Percentiles rank a stretch among this genome's conserved stretches.
Evolutionary conservation across 192 early-diverging fungal species (phyloP).

Genomic region (Coemansia sp.): DNA sequence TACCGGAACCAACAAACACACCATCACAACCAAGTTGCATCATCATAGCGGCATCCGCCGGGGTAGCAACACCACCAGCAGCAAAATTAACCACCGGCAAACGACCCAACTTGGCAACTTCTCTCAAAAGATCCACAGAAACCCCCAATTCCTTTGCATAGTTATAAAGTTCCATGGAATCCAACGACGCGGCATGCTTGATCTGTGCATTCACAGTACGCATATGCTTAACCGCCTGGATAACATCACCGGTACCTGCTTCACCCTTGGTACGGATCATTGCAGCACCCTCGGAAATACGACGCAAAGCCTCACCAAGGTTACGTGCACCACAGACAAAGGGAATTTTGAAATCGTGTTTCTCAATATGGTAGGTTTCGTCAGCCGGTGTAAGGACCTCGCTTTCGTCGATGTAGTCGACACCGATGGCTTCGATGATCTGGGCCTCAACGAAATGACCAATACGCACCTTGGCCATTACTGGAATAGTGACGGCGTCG

Average conservation of each 20-base stretch:
- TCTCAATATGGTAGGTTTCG: conserved; percentile 94
- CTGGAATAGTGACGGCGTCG: conserved; percentile 95
- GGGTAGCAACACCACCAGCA: conserved; percentile 97
- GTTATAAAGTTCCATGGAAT: conserved; percentile 86
- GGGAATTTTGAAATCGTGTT: conserved; percentile 89
- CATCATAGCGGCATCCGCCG: conserved; percentile 99
- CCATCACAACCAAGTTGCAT: conserved; percentile 99
- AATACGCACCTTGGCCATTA: conserved; percentile 99
- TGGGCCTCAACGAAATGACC: conserved; percentile 99
- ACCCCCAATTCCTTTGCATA: conserved; percentile 97
- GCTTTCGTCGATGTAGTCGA: conserved; percentile 98
- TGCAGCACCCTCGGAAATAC: conserved; percentile 95
- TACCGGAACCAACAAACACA: conserved; percentile 98
- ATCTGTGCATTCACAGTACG: conserved; percentile 87
- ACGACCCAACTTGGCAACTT: conserved; percentile 82
- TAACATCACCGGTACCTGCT: conserved; percentile 97
- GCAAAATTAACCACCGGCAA: conserved; percentile 99
- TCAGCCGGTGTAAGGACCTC: conserved; percentile 97
- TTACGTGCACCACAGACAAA: conserved; percentile 97
- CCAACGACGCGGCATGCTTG: conserved; percentile 78
- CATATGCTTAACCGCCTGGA: conserved; percentile 96
- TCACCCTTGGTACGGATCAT: conserved; percentile 99
- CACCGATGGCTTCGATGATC: conserved; percentile 87
- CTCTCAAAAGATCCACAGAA: conserved; percentile 86
- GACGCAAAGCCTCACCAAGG: conserved; percentile 94